Percentiles rank a stretch among this genome's conserved stretches.
phyloP scores from a whole-genome alignment of 257 asterid genomes.

The Salvia rosmarinus region DNA sequence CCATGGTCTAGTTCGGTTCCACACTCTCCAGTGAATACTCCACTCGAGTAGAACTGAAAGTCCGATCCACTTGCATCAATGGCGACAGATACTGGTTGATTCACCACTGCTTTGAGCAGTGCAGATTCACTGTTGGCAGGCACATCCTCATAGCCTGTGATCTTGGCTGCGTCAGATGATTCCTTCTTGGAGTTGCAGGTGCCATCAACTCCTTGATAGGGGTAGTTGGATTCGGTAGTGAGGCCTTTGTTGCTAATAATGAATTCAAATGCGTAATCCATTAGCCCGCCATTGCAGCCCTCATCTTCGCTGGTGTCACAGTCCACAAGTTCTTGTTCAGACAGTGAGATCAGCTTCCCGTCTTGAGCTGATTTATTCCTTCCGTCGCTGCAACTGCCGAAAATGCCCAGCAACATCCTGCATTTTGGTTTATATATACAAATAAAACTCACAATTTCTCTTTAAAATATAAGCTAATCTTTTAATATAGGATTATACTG shows the following conservation, averaged over 20 bases:
- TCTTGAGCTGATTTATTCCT: slow-evolving; percentile 40
- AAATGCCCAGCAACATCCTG: slow-evolving; percentile 50
- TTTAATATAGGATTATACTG: background rate
- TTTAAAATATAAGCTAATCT: background rate
- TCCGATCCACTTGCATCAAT: slow-evolving; percentile 43
- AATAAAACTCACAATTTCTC: background rate
- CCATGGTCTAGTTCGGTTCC: slow-evolving; percentile 47
- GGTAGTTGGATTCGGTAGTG: slow-evolving; percentile 39
- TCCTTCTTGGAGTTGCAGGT: slow-evolving; percentile 41
- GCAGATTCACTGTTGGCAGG: slow-evolving; percentile 42
- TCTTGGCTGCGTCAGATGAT: slow-evolving; percentile 34
- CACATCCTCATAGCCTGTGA: slow-evolving; percentile 44
- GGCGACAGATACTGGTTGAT: slow-evolving; percentile 48
- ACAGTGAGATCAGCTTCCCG: slow-evolving; percentile 34
- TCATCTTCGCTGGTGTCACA: slow-evolving; percentile 36
- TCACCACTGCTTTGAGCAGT: slow-evolving; percentile 41
- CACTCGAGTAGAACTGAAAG: slow-evolving; percentile 45
- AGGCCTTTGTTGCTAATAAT: slow-evolving; percentile 38
- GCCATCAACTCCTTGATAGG: slow-evolving; percentile 36
- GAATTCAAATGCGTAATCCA: slow-evolving; percentile 42
- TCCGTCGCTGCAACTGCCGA: slow-evolving; percentile 48
- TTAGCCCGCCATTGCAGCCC: slow-evolving; percentile 42
- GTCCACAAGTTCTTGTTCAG: slow-evolving; percentile 46
- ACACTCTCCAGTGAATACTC: slow-evolving; percentile 47
- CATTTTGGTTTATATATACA: background rate